Conservation (phyloP, 2,329 filamentous ascomycete species). For the Dothideomycetes sp. region DNA sequence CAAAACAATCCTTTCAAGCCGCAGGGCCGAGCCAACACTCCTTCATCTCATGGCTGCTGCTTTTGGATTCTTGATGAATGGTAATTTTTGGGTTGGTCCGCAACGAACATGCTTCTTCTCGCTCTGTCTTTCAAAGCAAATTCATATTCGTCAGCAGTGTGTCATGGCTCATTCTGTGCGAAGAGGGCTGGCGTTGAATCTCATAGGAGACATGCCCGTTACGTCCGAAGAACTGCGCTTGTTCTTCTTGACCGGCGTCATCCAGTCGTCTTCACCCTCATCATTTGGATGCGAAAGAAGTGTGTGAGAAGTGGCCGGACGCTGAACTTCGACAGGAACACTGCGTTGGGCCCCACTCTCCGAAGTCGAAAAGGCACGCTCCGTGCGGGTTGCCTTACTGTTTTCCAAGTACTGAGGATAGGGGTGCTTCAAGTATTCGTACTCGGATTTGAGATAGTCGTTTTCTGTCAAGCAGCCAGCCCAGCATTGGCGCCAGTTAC, state of each 20-base stretch:
- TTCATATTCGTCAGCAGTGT: background rate
- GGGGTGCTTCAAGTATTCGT: conserved; percentile 28
- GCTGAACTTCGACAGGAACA: conserved; percentile 14
- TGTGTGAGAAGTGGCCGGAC: conserved; percentile 14
- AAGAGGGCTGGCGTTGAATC: conserved; percentile 7
- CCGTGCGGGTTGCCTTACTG: conserved; percentile 30
- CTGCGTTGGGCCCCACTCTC: conserved; percentile 43
- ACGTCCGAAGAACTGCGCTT: conserved; percentile 11
- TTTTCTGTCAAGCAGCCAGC: conserved; percentile 90
- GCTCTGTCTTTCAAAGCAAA: no score
- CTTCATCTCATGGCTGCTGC: no score
- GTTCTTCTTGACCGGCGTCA: conserved; percentile 9
- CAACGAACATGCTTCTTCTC: no score
- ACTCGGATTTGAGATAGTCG: conserved; percentile 63
- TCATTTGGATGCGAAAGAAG: conserved; percentile 11
- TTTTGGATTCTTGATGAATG: no score
- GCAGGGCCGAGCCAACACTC: no score
- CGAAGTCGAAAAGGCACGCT: conserved; percentile 54
- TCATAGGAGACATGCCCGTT: conserved; percentile 11
- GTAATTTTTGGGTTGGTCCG: no score
- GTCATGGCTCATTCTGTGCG: background rate
- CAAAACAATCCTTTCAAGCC: no score
- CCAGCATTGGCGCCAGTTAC: conserved; percentile 95
- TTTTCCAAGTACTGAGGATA: conserved; percentile 22
- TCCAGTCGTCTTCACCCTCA: conserved; percentile 12